Conservation (phyloP, 148 eudicot genomes). For the Amaranthus palmeri region DNA sequence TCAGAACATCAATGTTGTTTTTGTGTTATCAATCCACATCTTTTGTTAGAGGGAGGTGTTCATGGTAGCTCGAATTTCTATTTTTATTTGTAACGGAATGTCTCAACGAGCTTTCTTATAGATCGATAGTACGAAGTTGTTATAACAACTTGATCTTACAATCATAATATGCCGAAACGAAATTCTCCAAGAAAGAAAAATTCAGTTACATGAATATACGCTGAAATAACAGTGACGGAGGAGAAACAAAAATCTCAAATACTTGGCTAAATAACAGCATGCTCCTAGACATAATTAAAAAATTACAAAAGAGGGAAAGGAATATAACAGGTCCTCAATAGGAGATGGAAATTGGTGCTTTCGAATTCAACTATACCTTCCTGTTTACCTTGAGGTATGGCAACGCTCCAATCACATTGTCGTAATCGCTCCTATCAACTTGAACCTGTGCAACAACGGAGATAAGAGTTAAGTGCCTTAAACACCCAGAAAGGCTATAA, state of each 20-base stretch:
- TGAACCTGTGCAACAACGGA: conserved; percentile 1
- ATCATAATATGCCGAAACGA: background rate
- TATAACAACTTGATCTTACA: no score
- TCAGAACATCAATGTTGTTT: no score
- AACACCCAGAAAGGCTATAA: no score
- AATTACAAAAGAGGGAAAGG: conserved; percentile 10
- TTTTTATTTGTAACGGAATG: no score
- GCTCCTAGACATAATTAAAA: conserved; percentile 1
- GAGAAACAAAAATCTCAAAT: background rate
- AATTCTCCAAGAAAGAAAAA: background rate
- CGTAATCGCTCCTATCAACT: conserved; percentile 13
- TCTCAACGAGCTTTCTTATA: no score
- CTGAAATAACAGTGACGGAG: background rate
- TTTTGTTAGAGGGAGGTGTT: no score
- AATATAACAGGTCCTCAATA: no score
- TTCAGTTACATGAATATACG: background rate
- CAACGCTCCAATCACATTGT: conserved; percentile 82
- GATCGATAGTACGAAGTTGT: no score
- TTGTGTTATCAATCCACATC: no score
- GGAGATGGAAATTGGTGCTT: background rate
- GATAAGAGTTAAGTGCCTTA: no score
- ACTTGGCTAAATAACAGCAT: conserved; percentile 13
- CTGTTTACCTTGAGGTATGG: conserved; percentile 96
- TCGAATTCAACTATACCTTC: conserved; percentile 20
- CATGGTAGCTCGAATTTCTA: no score